Conservation (phyloP, 1,284 basidiomycete species). For the Moniliophthora roreri region DNA sequence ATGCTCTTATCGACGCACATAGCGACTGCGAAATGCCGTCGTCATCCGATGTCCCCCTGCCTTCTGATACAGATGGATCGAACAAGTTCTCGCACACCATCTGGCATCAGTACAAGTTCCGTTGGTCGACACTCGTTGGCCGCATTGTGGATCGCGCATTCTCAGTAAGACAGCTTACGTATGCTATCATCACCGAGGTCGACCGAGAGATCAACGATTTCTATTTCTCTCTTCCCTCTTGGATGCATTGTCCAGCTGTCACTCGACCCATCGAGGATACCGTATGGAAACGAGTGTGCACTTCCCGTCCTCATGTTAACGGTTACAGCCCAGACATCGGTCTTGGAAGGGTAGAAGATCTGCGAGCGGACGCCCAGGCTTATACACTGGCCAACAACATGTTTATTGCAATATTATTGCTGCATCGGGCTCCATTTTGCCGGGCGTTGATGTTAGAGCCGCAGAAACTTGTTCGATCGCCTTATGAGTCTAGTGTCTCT, state of each 20-base stretch:
- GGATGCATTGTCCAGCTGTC: constrained; percentile 21
- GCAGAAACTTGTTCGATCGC: constrained; percentile 16
- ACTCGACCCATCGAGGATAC: constrained; percentile 18
- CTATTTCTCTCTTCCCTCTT: constrained; percentile 20
- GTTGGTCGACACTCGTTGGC: constrained; percentile 20
- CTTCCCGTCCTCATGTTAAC: constrained; percentile 1
- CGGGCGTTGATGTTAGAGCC: constrained; percentile 21
- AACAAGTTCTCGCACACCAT: constrained; percentile 20
- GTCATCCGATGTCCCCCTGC: constrained; percentile 21
- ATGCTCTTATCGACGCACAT: constrained; percentile 20
- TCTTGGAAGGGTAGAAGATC: constrained; percentile 14
- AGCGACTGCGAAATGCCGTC: constrained; percentile 26
- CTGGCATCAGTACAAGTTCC: constrained; percentile 24
- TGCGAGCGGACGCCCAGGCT: constrained; percentile 18
- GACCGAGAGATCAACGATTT: constrained; percentile 23
- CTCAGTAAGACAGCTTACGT: constrained; percentile 19
- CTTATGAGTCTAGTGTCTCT: constrained; percentile 19
- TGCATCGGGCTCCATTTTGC: constrained; percentile 25
- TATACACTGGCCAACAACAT: constrained; percentile 21
- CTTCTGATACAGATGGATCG: constrained; percentile 19
- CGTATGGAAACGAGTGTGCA: constrained; percentile 10
- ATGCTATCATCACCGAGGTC: constrained; percentile 20
- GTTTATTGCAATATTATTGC: constrained; percentile 19
- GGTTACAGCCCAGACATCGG: constrained; percentile 10
- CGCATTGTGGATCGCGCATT: constrained; percentile 22